phyloP scores from a whole-genome alignment of 306 rosid species.

The Malus sieversii region DNA sequence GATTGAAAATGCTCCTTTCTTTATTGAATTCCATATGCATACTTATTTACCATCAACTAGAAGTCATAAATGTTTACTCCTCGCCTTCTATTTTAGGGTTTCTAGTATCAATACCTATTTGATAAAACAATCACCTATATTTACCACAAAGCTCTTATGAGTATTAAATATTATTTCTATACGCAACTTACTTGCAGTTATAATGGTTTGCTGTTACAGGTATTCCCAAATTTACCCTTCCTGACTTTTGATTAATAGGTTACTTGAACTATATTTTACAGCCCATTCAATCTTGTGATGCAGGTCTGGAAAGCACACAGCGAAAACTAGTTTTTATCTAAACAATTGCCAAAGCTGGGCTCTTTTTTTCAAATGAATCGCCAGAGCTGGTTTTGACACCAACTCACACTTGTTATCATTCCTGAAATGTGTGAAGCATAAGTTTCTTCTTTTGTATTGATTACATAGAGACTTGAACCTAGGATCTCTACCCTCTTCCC shows the following conservation, averaged over 20 bases:
- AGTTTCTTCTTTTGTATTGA: neutral
- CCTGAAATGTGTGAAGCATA: neutral
- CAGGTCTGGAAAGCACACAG: neutral
- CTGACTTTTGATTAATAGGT: neutral
- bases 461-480: neutral
- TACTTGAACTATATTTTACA: neutral
- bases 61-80: neutral
- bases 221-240: neutral
- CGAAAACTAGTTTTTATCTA: neutral
- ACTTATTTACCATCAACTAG: neutral
- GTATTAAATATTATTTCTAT: neutral
- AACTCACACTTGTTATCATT: neutral
- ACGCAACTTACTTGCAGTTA: neutral
- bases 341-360: neutral
- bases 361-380: neutral
- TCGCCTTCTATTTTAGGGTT: neutral
- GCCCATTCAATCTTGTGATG: constrained; percentile 1
- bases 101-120: neutral
- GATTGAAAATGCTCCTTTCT: neutral
- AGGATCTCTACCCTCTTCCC: neutral
- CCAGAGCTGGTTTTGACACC: neutral
- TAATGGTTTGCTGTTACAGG: neutral
- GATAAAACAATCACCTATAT: neutral
- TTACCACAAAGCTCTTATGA: neutral
- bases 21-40: neutral